Percentiles rank a stretch among this genome's conserved stretches.
These are phyloP conservation scores for Exophiala sp. DNA, from an alignment of 2,329 filamentous ascomycete genomes.

Conservation along the genomic window DNA sequence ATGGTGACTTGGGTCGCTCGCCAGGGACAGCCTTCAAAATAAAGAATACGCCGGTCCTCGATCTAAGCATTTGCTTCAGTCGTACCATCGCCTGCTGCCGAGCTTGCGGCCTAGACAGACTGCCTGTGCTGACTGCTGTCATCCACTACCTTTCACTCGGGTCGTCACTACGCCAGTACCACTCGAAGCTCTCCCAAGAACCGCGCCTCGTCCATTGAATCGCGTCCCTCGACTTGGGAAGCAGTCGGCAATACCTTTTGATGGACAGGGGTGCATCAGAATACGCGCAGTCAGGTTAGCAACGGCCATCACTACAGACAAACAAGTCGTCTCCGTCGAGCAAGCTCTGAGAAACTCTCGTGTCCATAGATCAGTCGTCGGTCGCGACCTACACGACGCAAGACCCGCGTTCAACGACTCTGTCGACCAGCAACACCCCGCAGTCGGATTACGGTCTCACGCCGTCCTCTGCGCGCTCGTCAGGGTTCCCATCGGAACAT, in stretches of 20 bases:
- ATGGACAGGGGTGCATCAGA: slow-evolving; percentile 62
- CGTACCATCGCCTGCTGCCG: slow-evolving; percentile 25
- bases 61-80: slow-evolving; percentile 28
- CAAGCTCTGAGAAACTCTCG: slow-evolving; percentile 23
- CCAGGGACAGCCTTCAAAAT: slow-evolving; percentile 26
- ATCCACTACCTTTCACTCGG: slow-evolving; percentile 22
- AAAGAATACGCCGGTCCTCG: slow-evolving; percentile 27
- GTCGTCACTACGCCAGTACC: slow-evolving; percentile 18
- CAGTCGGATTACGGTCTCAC: slow-evolving; percentile 84
- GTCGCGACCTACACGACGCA: slow-evolving; percentile 82
- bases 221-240: slow-evolving; percentile 13
- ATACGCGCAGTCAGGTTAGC: slow-evolving; percentile 85
- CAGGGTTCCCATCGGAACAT: slow-evolving; percentile 73
- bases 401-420: slow-evolving; percentile 68
- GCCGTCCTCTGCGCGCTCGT: slow-evolving; percentile 68
- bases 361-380: slow-evolving; percentile 76
- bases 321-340: slow-evolving; percentile 46
- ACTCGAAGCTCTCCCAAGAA: slow-evolving; percentile 10
- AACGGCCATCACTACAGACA: slow-evolving; percentile 55
- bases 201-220: slow-evolving; percentile 8
- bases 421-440: slow-evolving; percentile 72
- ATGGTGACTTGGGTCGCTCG: slow-evolving; percentile 18
- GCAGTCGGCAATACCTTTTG: slow-evolving; percentile 19
- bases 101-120: slow-evolving; percentile 21
- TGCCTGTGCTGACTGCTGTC: slow-evolving; percentile 24